phyloP scores from a whole-genome alignment of 768 basidiomycete genomes.

The Serendipita vermifera region DNA sequence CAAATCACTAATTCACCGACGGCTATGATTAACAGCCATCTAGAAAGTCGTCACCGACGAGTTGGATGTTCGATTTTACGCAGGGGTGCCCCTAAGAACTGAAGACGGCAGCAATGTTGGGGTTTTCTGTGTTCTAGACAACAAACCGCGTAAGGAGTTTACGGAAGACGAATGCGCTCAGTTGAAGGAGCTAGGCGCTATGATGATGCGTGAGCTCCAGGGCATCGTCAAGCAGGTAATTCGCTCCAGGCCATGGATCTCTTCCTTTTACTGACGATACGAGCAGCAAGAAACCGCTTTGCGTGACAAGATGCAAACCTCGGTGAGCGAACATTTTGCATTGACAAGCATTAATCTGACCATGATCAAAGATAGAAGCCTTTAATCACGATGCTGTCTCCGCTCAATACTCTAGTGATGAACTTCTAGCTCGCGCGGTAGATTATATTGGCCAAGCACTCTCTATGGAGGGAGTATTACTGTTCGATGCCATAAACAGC shows the following conservation, averaged over 20 bases:
- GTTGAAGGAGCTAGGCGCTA: background rate
- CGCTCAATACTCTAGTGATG: background rate
- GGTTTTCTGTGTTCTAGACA: constrained; percentile 11
- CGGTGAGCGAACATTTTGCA: too few species aligned
- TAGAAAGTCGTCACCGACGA: constrained; percentile 59
- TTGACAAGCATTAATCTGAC: background rate
- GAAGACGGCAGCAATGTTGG: constrained; percentile 86
- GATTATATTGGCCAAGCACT: background rate
- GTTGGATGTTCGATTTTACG: constrained; percentile 75
- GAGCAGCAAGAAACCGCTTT: background rate
- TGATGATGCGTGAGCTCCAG: constrained; percentile 3
- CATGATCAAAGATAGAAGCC: background rate
- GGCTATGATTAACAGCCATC: background rate
- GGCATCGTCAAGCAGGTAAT: background rate
- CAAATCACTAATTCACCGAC: background rate
- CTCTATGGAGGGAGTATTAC: background rate
- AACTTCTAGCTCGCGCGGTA: background rate
- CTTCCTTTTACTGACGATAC: background rate
- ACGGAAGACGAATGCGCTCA: background rate
- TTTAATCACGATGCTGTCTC: constrained; percentile 3
- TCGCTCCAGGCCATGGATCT: background rate
- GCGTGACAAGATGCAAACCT: background rate
- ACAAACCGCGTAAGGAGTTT: background rate
- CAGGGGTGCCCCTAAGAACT: constrained; percentile 80
- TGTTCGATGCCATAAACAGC: background rate